These are phyloP conservation scores for Ustanciosporium gigantosporum DNA, from an alignment of 1,284 basidiomycete species.

Conservation along the genomic window DNA sequence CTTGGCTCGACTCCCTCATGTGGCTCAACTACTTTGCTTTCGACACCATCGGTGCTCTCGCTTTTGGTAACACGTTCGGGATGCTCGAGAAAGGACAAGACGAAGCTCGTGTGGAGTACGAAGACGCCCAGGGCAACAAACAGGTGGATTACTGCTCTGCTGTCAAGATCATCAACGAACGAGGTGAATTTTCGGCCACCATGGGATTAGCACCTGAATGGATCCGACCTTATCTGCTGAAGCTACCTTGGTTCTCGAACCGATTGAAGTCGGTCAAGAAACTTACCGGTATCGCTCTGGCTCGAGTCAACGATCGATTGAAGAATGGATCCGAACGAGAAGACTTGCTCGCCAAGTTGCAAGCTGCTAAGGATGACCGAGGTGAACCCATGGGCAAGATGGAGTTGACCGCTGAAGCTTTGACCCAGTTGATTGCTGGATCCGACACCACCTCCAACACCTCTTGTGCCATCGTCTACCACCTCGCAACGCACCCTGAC, in stretches of 20 bases:
- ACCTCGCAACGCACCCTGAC: constrained; percentile 72
- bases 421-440: constrained; percentile 78
- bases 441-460: constrained; percentile 56
- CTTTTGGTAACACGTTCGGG: constrained; percentile 69
- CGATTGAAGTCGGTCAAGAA: constrained; percentile 73
- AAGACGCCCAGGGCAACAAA: constrained; percentile 63
- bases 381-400: constrained; percentile 76
- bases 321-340: constrained; percentile 67
- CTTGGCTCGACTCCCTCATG: constrained; percentile 64
- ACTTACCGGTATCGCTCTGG: constrained; percentile 69
- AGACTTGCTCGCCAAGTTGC: constrained; percentile 79
- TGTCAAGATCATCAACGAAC: constrained; percentile 82
- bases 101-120: constrained; percentile 67
- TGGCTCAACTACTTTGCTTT: constrained; percentile 81
- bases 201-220: constrained; percentile 77
- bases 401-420: constrained; percentile 81
- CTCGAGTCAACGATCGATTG: constrained; percentile 76
- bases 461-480: constrained; percentile 70
- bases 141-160: constrained; percentile 70
- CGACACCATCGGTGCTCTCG: constrained; percentile 60
- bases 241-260: constrained; percentile 70
- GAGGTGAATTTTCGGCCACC: constrained; percentile 83
- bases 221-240: constrained; percentile 49
- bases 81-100: constrained; percentile 80
- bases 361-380: constrained; percentile 74